These are phyloP conservation scores for Macrophomina pseudophaseolina DNA, from an alignment of 2,329 filamentous ascomycete genomes.

Conservation along the genomic window DNA sequence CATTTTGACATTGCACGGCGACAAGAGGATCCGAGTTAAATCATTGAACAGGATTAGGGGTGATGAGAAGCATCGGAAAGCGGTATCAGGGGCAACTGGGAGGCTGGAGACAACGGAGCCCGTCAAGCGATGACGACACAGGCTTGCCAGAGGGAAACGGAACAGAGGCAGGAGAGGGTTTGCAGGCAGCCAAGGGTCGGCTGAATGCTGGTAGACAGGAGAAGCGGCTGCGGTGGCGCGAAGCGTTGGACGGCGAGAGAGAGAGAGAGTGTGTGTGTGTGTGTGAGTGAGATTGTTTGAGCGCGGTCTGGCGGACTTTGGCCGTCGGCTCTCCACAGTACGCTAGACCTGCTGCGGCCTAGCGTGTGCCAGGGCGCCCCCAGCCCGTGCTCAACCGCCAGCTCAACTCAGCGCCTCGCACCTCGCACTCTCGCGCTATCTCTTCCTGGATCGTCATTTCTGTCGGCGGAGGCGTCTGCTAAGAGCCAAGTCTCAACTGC, in stretches of 20 bases:
- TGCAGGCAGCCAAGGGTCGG: not conserved
- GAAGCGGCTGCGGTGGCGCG: not conserved
- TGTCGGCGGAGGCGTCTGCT: not conserved
- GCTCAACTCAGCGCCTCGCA: not conserved
- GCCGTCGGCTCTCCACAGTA: slow-evolving; percentile 19
- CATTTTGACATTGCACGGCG: too few species aligned
- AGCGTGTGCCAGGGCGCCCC: not conserved
- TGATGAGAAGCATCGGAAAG: too few species aligned
- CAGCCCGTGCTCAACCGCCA: not conserved
- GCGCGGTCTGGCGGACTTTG: not conserved
- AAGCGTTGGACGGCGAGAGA: not conserved
- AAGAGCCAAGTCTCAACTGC: not conserved
- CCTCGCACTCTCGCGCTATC: not conserved
- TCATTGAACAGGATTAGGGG: too few species aligned
- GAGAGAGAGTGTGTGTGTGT: too few species aligned
- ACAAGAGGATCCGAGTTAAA: too few species aligned
- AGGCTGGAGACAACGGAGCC: not conserved
- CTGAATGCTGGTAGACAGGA: not conserved
- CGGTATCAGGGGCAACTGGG: not conserved
- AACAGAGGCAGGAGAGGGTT: not conserved
- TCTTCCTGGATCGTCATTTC: not conserved
- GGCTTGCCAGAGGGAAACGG: not conserved
- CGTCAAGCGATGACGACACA: not conserved
- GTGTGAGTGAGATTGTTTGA: too few species aligned
- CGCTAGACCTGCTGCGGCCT: not conserved